Evolutionary conservation across 331 rosid species (phyloP), one percentile per base, ranked within the genome.

Genomic region (Malus hybrid): DNA sequence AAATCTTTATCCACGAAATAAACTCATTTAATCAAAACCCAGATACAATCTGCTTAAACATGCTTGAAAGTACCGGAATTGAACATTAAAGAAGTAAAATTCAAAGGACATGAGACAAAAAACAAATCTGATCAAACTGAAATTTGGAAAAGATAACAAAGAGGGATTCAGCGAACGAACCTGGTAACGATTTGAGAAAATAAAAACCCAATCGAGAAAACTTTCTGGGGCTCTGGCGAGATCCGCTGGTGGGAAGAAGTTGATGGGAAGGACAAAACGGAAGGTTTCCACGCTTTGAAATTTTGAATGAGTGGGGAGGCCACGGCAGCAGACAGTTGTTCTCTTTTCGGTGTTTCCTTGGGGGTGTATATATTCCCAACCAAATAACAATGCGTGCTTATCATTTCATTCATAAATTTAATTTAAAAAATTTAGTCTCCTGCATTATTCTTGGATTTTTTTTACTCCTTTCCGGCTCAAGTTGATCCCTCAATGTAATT

Each of bases 131-230:
- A 60, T n/a, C 7, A 60, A 31, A 52, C 9, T 39, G 20, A 44
- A 48, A 7, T 4, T 0, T 6, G 52, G 2, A 20, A 18, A 76
- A 52, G 24, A 52, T 52, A 70, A 9, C 22, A 65, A 22, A 71
- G 48, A 50, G 66, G 10, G 72, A 11, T 71, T 5, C 18, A 52
- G 65, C 54, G 64, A 52, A 52, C 64, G 33, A 71, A 78, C 81
- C 72, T 64, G 72, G 60, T 19, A 54, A 31, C 9, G 29, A 64
- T 16, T 64, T 42, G 46, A 52, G 36, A 32, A 20, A 65, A 71
- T 7, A 36, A 13, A 70, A 63, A 63, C 27, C 67, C 72, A 62
- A 10, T 10, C 27, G 10, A 73, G 31, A 73, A 2, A 29, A 44
- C 61, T 67, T 16, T 1, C 18, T 3, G 70, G 42, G 20, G 20